Percentiles rank a stretch among this genome's conserved stretches.
These are phyloP conservation scores for Mycena rebaudengoi DNA, from an alignment of 768 basidiomycete genomes.

Conservation along the genomic window DNA sequence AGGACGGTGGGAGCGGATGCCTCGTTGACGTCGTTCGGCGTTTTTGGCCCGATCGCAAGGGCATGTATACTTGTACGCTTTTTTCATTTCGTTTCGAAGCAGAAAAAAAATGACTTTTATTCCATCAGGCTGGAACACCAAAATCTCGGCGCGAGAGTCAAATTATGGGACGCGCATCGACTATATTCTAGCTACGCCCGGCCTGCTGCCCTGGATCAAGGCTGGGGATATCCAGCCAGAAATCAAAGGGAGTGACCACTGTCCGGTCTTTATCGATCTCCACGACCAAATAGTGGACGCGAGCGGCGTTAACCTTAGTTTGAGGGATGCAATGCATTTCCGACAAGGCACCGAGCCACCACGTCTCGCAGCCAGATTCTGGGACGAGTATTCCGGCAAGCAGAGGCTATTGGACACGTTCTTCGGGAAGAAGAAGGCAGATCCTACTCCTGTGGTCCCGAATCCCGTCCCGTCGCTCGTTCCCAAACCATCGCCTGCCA, in stretches of 20 bases:
- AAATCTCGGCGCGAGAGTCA: conserved; percentile 86
- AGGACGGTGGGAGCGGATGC: conserved; percentile 54
- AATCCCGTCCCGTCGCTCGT: too few relatives aligned
- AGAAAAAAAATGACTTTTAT: too few relatives aligned
- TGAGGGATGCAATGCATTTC: too few relatives aligned
- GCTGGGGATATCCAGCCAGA: conserved; percentile 81
- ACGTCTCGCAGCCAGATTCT: conserved; percentile 78
- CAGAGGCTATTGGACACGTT: conserved; percentile 86
- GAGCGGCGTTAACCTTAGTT: conserved; percentile 43
- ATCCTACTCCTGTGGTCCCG: too few relatives aligned
- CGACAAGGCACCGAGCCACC: conserved; percentile 66
- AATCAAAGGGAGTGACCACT: conserved; percentile 95
- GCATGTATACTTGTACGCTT: conserved; percentile 91
- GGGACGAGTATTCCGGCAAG: conserved; percentile 92
- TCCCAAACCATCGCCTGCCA: too few relatives aligned
- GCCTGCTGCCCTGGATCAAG: conserved; percentile 92
- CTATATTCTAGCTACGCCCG: conserved; percentile 88
- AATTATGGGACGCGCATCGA: conserved; percentile 96
- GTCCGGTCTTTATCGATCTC: conserved; percentile 93
- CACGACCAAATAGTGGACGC: conserved; percentile 73
- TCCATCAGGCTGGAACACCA: conserved; percentile 97
- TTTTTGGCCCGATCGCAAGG: conserved; percentile 84
- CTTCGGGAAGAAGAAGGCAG: conserved; percentile 68
- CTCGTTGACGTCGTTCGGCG: conserved; percentile 86
- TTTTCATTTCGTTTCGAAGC: not conserved